phyloP scores from a whole-genome alignment of 257 asterid species.

The Capsicum chinense region DNA sequence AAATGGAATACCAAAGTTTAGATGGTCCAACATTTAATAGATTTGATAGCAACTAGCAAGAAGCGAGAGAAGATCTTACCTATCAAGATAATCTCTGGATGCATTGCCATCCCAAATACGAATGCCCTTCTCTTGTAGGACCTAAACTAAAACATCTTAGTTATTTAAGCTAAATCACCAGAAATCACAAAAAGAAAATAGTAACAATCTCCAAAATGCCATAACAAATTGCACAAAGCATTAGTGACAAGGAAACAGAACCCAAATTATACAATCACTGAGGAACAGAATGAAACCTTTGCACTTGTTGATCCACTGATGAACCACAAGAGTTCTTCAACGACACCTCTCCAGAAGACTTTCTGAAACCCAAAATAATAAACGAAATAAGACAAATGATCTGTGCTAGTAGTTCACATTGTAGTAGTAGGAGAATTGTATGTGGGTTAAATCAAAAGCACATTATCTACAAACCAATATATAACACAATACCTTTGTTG shows the following conservation, averaged over 20 bases:
- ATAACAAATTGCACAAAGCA: conserved; percentile 6
- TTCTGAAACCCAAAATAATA: conserved; percentile 47
- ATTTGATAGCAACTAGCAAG: not conserved
- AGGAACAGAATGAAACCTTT: conserved; percentile 54
- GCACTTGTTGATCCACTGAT: conserved; percentile 98
- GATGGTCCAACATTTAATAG: not conserved
- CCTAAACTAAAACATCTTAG: conserved; percentile 33
- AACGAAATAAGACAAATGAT: conserved; percentile 12
- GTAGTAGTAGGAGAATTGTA: conserved; percentile 1
- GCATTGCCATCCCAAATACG: conserved; percentile 65
- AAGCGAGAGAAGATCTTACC: conserved; percentile 36
- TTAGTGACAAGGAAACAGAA: conserved; percentile 3
- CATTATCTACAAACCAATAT: conserved; percentile 9
- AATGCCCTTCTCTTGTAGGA: conserved; percentile 53
- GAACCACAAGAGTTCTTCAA: conserved; percentile 98
- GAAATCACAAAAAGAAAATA: not conserved
- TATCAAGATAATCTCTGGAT: conserved; percentile 56
- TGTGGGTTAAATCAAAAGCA: conserved; percentile 9
- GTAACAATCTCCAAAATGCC: conserved; percentile 2
- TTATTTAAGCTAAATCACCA: not conserved
- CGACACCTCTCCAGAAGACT: conserved; percentile 95
- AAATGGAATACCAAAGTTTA: not conserved
- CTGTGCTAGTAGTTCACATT: not conserved
- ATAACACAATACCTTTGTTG: conserved; percentile 66
- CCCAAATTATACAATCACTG: not conserved